Evolutionary conservation across 352 stramenopile species (phyloP).

Genomic region (Phytophthora ohioensis): DNA sequence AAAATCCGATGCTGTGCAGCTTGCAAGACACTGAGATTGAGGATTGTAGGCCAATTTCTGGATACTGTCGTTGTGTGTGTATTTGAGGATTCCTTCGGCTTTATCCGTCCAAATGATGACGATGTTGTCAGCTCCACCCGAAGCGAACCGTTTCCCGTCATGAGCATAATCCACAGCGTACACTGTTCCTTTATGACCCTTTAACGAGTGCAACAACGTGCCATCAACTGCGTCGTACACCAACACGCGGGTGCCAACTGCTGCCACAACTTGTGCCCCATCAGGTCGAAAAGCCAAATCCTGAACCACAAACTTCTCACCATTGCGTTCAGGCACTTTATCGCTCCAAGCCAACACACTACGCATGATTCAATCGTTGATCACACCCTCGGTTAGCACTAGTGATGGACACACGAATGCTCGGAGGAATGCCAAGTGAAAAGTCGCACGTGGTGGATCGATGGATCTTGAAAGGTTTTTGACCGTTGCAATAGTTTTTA

Average conservation of each 20-base stretch:
- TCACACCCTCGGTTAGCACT: not conserved
- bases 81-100: conserved; percentile 96
- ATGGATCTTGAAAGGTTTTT: conserved; percentile 42
- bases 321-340: conserved; percentile 89
- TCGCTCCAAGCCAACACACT: conserved; percentile 87
- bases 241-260: conserved; percentile 92
- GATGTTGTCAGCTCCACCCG: conserved; percentile 93
- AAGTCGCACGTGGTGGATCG: conserved; percentile 51
- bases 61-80: conserved; percentile 95
- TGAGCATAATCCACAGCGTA: conserved; percentile 93
- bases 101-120: conserved; percentile 98
- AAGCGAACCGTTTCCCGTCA: conserved; percentile 94
- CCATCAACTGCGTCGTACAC: conserved; percentile 93
- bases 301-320: conserved; percentile 87
- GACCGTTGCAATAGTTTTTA: conserved; percentile 9
- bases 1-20: conserved; percentile 95
- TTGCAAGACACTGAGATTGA: conserved; percentile 92
- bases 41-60: conserved; percentile 94
- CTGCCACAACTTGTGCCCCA: conserved; percentile 90
- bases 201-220: conserved; percentile 92
- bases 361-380: conserved; percentile 55
- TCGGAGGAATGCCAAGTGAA: conserved; percentile 36
- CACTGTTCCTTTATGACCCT: conserved; percentile 91
- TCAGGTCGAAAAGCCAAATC: conserved; percentile 93
- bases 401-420: not conserved